These are phyloP conservation scores for Carex littledalei DNA, from an alignment of 176 grass and related monocot genomes.

Conservation along the genomic window DNA sequence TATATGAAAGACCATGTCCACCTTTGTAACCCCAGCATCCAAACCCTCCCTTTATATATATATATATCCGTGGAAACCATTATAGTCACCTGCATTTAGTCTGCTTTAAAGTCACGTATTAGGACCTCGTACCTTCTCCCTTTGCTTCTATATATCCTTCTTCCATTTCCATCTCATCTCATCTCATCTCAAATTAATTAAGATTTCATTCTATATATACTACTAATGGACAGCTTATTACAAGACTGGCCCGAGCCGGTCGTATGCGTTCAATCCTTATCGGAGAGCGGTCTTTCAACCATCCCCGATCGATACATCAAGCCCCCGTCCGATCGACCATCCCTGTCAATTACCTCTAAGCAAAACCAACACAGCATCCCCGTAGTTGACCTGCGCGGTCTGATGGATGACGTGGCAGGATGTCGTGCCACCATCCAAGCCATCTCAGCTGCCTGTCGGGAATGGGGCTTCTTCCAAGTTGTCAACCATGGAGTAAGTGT, in stretches of 20 bases:
- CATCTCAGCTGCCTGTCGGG: conserved; percentile 48
- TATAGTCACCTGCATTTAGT: neutral
- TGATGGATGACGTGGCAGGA: neutral
- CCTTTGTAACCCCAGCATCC: neutral
- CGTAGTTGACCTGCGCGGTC: conserved; percentile 48
- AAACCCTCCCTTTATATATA: neutral
- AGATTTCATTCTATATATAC: conserved; percentile 8
- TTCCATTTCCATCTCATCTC: neutral
- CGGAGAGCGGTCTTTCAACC: conserved; percentile 50
- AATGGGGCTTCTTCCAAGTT: conserved; percentile 89
- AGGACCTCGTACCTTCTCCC: neutral
- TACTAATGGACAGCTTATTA: conserved; percentile 45
- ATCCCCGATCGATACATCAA: conserved; percentile 75
- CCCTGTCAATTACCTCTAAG: neutral
- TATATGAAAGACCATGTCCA: neutral
- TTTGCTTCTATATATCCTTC: neutral
- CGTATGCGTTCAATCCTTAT: conserved; percentile 64
- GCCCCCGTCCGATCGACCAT: conserved; percentile 51
- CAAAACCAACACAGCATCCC: conserved; percentile 37
- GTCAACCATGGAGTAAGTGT: conserved; percentile 67
- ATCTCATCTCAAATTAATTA: neutral
- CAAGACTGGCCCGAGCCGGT: conserved; percentile 69
- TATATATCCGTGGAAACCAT: neutral
- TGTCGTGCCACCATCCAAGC: conserved; percentile 24
- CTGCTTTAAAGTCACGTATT: neutral